Percentiles rank a stretch among this genome's conserved stretches.
Evolutionary conservation across 371 early-diverging fungal genomes (phyloP).

Genomic region (Lichtheimia hyalospora): DNA sequence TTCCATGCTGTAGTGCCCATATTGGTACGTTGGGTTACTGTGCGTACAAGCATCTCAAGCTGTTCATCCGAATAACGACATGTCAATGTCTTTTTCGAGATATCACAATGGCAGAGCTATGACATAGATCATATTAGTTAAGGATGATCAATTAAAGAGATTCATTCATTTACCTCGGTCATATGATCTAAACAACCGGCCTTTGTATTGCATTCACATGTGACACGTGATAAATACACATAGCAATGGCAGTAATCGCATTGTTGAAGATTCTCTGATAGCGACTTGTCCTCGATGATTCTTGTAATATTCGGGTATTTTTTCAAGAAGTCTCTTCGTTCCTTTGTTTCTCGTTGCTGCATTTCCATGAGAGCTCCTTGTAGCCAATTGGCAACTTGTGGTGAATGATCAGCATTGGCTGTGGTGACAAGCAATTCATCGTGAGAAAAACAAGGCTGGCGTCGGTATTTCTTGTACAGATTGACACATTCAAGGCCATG

Average conservation of each 20-base stretch:
- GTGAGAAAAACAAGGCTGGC: conserved; percentile 91
- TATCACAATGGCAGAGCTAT: conserved; percentile 58
- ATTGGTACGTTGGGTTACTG: conserved; percentile 9
- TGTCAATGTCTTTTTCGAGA: conserved; percentile 38
- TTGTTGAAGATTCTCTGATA: conserved; percentile 62
- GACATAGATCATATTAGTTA: not conserved
- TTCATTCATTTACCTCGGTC: conserved; percentile 41
- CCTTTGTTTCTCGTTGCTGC: conserved; percentile 56
- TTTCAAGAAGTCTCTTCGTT: conserved; percentile 45
- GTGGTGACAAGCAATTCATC: conserved; percentile 82
- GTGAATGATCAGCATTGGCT: conserved; percentile 39
- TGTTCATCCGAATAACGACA: conserved; percentile 57
- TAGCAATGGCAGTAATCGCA: conserved; percentile 73
- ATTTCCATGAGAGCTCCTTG: conserved; percentile 59
- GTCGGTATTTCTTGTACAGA: conserved; percentile 75
- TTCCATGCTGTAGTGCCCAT: conserved; percentile 38
- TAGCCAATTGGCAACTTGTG: conserved; percentile 52
- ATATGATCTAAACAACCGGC: conserved; percentile 64
- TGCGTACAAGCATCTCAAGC: conserved; percentile 36
- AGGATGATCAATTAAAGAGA: not conserved
- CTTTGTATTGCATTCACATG: conserved; percentile 62
- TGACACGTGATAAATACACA: conserved; percentile 67
- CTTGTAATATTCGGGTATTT: conserved; percentile 32
- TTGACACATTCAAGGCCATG: conserved; percentile 75
- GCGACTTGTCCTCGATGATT: conserved; percentile 22